Evolutionary conservation across 352 stramenopile genomes (phyloP), one percentile per base, ranked within the genome.

Genomic region (Vaucheria bursata): DNA sequence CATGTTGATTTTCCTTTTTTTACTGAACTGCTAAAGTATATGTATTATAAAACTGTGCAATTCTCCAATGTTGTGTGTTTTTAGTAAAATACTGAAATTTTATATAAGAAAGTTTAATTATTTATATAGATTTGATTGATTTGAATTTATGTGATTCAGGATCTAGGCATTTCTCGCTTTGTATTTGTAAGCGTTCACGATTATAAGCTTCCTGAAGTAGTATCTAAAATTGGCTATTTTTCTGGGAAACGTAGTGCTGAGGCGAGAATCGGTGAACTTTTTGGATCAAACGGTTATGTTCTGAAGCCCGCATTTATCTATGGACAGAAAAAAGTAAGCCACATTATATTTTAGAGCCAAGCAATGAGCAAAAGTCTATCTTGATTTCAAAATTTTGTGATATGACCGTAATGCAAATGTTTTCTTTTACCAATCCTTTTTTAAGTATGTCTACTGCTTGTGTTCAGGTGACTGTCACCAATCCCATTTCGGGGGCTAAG

Each of bases 131-230:
- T n/a, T n/a, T n/a, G n/a, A n/a, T n/a, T n/a, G n/a, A n/a, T n/a
- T n/a, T n/a, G n/a, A n/a, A n/a, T n/a, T n/a, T n/a, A n/a, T n/a
- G n/a, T n/a, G n/a, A n/a, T n/a, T n/a, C n/a, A 69, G 33, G 78
- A 77, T 32, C 71, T 73, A 29, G 78, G 78, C 31, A 73, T 78
- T 66, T 75, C 74, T 53, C 78, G 78, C 38, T 83, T 83, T 70
- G 78, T 83, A 69, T 83, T 83, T 71, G 29, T 83, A 0, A 80
- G 72, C n/a, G 73, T 80, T 31, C 78, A 83, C 73, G 50, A 83
- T 53, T 83, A 77, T 73, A 79, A 79, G 38, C 64, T 77, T 32
- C 78, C 78, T 1, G 35, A 36, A 2, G 49, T 69, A 37, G 65
- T 83, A 8, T 73, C 71, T 69, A 68, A 71, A 0, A 37, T 76